phyloP scores from a whole-genome alignment of 2,329 filamentous ascomycete species.

The Dothistroma septosporum region DNA sequence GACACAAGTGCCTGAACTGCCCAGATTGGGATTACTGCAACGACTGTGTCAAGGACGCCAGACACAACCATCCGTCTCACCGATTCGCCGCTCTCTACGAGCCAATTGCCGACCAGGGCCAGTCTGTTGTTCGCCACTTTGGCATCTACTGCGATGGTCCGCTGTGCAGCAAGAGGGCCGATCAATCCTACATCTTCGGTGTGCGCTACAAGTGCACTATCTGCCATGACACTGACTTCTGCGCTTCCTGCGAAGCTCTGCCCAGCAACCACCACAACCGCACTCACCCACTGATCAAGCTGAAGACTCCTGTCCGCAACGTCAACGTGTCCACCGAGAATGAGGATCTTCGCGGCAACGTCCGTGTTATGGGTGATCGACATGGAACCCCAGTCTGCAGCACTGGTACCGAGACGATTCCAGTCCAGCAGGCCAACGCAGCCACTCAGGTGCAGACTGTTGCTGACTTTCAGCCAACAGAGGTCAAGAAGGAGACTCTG shows the following conservation, averaged over 20 bases:
- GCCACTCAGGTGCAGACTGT: constrained; percentile 67
- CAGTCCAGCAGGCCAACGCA: constrained; percentile 41
- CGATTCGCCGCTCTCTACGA: constrained; percentile 87
- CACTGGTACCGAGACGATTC: constrained; percentile 16
- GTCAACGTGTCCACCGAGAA: constrained; percentile 82
- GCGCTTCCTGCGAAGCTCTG: constrained; percentile 84
- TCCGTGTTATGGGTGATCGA: constrained; percentile 70
- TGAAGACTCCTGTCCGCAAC: constrained; percentile 86
- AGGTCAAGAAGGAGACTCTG: constrained; percentile 25
- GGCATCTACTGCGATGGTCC: constrained; percentile 96
- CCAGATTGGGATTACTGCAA: constrained; percentile 97
- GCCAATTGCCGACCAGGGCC: constrained; percentile 51
- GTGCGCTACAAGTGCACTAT: constrained; percentile 95
- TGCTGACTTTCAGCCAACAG: constrained; percentile 63
- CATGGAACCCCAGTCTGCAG: constrained; percentile 10
- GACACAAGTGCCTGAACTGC: constrained; percentile 94
- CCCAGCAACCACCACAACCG: constrained; percentile 83
- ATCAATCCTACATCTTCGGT: constrained; percentile 66
- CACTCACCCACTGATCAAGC: constrained; percentile 95
- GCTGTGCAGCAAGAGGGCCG: constrained; percentile 63
- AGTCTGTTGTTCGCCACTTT: constrained; percentile 57
- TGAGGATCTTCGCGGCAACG: constrained; percentile 66
- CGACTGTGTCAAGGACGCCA: constrained; percentile 64
- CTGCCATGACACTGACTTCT: constrained; percentile 93
- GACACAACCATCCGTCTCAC: constrained; percentile 71